Conservation (phyloP, 192 early-diverging fungal genomes). For the Lunasporangiospora selenospora region DNA sequence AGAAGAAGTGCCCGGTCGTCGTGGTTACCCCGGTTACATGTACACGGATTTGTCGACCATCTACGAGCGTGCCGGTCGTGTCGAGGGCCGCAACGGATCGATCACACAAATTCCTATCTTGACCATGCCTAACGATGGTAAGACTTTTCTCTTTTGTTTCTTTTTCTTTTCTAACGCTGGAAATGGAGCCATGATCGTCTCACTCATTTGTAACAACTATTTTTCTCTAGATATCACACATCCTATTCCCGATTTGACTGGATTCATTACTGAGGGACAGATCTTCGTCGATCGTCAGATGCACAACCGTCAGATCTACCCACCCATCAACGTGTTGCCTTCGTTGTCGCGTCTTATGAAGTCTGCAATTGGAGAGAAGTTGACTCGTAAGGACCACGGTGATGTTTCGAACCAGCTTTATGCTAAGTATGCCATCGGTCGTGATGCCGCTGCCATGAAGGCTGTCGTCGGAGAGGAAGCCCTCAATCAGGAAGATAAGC, state of each 20-base stretch:
- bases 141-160: neutral
- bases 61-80: slow-evolving; percentile 98
- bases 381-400: slow-evolving; percentile 98
- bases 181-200: neutral
- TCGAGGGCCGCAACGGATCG: slow-evolving; percentile 95
- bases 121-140: slow-evolving; percentile 99
- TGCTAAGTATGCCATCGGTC: slow-evolving; percentile 99
- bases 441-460: slow-evolving; percentile 99
- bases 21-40: slow-evolving; percentile 99
- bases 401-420: slow-evolving; percentile 99
- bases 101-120: slow-evolving; percentile 99
- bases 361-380: slow-evolving; percentile 96
- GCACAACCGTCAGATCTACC: slow-evolving; percentile 99
- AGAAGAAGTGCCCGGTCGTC: slow-evolving; percentile 99
- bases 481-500: slow-evolving; percentile 97
- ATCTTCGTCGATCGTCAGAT: slow-evolving; percentile 99
- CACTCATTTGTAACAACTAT: neutral
- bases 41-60: slow-evolving; percentile 99
- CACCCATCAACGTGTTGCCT: slow-evolving; percentile 99
- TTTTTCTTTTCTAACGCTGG: neutral
- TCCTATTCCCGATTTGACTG: slow-evolving; percentile 99
- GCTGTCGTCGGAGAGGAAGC: slow-evolving; percentile 99
- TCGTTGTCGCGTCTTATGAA: slow-evolving; percentile 99
- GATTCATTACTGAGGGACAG: slow-evolving; percentile 99
- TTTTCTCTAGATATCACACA: slow-evolving; percentile 91